Evolutionary conservation across 2,329 filamentous ascomycete genomes (phyloP).

Genomic region (Fusarium nurragi): DNA sequence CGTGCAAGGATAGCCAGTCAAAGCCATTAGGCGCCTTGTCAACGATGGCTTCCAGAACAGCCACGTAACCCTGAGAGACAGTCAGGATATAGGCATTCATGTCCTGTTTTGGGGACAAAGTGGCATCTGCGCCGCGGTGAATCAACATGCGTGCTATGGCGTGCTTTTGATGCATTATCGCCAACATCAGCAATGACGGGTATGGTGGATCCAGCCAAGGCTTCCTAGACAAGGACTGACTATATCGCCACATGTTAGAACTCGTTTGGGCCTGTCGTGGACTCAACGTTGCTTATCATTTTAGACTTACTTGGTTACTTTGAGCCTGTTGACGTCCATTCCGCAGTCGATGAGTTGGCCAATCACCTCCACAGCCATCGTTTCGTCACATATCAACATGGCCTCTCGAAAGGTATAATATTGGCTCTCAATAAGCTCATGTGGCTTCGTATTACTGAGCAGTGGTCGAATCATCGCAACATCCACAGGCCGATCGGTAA

Average conservation of each 20-base stretch:
- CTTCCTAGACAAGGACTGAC: neutral
- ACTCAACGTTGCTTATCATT: neutral
- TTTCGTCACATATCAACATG: neutral
- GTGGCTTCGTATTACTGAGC: conserved; percentile 15
- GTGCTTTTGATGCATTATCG: conserved; percentile 11
- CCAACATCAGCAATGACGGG: conserved; percentile 24
- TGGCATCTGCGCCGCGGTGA: conserved; percentile 30
- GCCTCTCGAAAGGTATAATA: conserved; percentile 23
- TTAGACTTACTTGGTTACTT: neutral
- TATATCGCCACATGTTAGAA: neutral
- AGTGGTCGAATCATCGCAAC: conserved; percentile 13
- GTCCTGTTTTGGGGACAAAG: conserved; percentile 12
- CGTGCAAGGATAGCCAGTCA: conserved; percentile 23
- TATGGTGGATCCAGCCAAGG: neutral
- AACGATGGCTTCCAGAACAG: conserved; percentile 27
- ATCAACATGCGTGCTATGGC: conserved; percentile 27
- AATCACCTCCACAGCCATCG: conserved; percentile 11
- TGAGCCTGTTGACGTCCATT: conserved; percentile 32
- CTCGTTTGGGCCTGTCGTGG: neutral
- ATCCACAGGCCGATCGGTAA: conserved; percentile 13
- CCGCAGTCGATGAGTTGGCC: conserved; percentile 16
- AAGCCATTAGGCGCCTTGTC: conserved; percentile 20
- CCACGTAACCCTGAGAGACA: conserved; percentile 19
- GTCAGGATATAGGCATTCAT: conserved; percentile 29
- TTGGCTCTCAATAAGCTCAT: conserved; percentile 22